A percentile compares a stretch with the other conserved stretches of the same genome.
phyloP scores from a whole-genome alignment of 768 basidiomycete genomes.

The Cystoderma amianthinum region DNA sequence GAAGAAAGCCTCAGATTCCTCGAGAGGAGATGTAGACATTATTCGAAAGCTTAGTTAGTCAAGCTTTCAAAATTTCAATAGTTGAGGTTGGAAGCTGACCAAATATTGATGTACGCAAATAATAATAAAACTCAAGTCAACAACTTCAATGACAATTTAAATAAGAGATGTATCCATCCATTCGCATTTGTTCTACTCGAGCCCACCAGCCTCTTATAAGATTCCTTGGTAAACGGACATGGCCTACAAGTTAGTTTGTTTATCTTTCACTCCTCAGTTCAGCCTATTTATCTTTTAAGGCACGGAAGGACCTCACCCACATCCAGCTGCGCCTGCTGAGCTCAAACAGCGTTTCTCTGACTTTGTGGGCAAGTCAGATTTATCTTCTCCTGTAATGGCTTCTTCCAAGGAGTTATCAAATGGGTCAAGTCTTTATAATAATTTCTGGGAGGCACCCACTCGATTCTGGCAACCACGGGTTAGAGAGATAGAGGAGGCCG shows the following conservation, averaged over 20 bases:
- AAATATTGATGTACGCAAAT: too few relatives aligned
- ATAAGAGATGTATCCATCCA: background rate
- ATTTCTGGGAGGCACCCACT: constrained; percentile 67
- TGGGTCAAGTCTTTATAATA: constrained; percentile 17
- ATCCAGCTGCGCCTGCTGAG: constrained; percentile 65
- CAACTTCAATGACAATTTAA: too few relatives aligned
- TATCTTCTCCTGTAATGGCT: constrained; percentile 12
- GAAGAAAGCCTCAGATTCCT: constrained; percentile 33
- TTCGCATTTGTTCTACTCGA: background rate
- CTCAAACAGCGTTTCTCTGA: constrained; percentile 41
- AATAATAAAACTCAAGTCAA: constrained; percentile 5
- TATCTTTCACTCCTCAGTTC: too few relatives aligned
- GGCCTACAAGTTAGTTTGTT: constrained; percentile 41
- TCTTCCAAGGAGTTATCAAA: constrained; percentile 7
- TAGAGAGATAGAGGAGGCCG: constrained; percentile 41
- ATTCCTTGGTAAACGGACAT: constrained; percentile 53
- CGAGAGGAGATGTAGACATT: too few relatives aligned
- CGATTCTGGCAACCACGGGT: constrained; percentile 47
- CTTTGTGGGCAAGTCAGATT: constrained; percentile 29
- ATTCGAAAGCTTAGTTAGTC: too few relatives aligned
- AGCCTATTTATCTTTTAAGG: too few relatives aligned
- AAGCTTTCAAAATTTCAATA: too few relatives aligned
- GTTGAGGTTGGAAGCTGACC: too few relatives aligned
- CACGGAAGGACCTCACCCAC: constrained; percentile 40
- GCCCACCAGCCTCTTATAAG: constrained; percentile 50